Conservation (phyloP, 2,329 filamentous ascomycete species). For the Anthostomella pinea region DNA sequence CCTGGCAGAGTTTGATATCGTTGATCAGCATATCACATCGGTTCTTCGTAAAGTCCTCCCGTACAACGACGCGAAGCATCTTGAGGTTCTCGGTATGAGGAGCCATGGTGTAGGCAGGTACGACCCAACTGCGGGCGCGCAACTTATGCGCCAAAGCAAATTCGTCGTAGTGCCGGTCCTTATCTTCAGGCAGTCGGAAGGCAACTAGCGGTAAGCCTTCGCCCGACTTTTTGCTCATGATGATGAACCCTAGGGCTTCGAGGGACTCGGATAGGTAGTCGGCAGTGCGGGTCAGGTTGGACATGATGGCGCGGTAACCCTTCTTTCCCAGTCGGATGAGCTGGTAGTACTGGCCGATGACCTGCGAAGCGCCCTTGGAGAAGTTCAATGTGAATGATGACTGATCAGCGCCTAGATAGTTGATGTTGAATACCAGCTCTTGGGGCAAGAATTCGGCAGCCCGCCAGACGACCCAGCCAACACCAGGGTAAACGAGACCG, state of each 20-base stretch:
- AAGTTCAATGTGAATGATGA: constrained; percentile 97
- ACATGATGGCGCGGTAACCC: constrained; percentile 91
- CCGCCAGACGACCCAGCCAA: constrained; percentile 93
- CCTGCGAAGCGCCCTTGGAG: constrained; percentile 89
- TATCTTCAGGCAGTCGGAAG: constrained; percentile 65
- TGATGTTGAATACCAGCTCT: constrained; percentile 98
- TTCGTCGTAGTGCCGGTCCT: constrained; percentile 66
- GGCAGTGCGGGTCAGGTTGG: constrained; percentile 83
- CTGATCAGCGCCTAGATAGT: constrained; percentile 94
- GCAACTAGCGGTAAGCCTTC: constrained; percentile 85
- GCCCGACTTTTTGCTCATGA: constrained; percentile 80
- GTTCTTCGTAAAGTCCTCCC: constrained; percentile 84
- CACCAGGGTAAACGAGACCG: constrained; percentile 76
- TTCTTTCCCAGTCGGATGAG: constrained; percentile 91
- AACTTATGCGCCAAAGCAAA: constrained; percentile 82
- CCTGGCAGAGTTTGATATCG: constrained; percentile 76
- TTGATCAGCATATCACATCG: constrained; percentile 75
- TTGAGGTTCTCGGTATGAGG: constrained; percentile 80
- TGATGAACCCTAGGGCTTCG: constrained; percentile 73
- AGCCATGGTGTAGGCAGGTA: constrained; percentile 96
- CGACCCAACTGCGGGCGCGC: constrained; percentile 84
- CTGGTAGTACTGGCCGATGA: constrained; percentile 97
- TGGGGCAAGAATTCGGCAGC: constrained; percentile 78
- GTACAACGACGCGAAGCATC: constrained; percentile 87
- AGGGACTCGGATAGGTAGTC: constrained; percentile 81